Conservation (phyloP, 1,284 basidiomycete species). For the Ganoderma lingzhi region DNA sequence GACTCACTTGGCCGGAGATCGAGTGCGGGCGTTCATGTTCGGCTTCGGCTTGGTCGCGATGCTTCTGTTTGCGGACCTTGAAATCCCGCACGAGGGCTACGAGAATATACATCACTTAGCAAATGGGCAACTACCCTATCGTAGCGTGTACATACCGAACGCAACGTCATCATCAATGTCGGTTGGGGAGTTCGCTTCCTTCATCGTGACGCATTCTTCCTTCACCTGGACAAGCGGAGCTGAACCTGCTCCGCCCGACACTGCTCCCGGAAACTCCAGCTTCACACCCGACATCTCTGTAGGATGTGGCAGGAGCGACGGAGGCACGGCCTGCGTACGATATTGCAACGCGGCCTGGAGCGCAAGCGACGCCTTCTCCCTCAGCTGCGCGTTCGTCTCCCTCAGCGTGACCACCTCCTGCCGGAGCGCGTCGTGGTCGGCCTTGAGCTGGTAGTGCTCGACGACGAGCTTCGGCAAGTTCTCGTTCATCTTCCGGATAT, state of each 20-base stretch:
- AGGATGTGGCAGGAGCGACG: not conserved
- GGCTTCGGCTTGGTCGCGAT: not conserved
- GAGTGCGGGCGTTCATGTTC: not conserved
- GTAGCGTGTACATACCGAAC: slow-evolving; percentile 13
- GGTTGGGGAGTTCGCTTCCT: not conserved
- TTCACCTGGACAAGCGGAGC: slow-evolving; percentile 10
- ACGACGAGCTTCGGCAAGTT: slow-evolving; percentile 21
- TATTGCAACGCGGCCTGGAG: not conserved
- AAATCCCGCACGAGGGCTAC: not conserved
- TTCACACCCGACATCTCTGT: not conserved
- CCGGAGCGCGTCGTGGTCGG: slow-evolving; percentile 12
- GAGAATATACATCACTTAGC: not conserved
- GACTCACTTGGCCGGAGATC: not conserved
- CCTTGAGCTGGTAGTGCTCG: slow-evolving; percentile 18
- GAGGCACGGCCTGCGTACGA: not conserved
- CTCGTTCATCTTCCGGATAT: slow-evolving; percentile 14
- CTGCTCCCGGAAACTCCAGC: not conserved
- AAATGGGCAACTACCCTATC: not conserved
- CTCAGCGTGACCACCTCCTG: slow-evolving; percentile 16
- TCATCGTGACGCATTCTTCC: slow-evolving; percentile 3
- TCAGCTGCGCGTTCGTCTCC: slow-evolving; percentile 23
- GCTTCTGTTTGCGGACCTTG: not conserved
- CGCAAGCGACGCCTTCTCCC: slow-evolving; percentile 14
- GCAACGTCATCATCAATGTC: slow-evolving; percentile 17
- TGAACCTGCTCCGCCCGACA: too few species aligned